Evolutionary conservation across 208 protist genomes (phyloP).

Genomic region (Acanthamoeba culbertsoni): DNA sequence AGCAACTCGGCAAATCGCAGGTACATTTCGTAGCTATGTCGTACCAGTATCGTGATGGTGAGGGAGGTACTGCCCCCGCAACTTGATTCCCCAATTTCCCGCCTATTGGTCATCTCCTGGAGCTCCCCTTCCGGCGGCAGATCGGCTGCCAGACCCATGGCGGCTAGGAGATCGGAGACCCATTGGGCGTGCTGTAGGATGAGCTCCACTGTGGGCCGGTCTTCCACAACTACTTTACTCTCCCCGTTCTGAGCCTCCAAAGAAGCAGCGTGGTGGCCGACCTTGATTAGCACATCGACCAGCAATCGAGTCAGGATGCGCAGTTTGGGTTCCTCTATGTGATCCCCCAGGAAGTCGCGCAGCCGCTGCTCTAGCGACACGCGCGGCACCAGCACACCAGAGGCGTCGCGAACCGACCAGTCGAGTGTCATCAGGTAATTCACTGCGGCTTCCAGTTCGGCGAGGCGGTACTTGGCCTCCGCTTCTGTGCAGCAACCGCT

Average conservation of each 20-base stretch:
- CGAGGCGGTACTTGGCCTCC: slow-evolving; percentile 49
- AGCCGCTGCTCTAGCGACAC: not conserved
- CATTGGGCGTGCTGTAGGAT: not conserved
- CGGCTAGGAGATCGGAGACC: not conserved
- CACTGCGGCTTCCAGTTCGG: slow-evolving; percentile 23
- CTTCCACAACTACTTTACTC: not conserved
- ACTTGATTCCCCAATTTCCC: too few species aligned
- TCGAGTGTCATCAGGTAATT: slow-evolving; percentile 32
- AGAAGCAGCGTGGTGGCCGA: not conserved
- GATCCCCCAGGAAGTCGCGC: not conserved
- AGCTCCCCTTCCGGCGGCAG: not conserved
- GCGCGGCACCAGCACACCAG: not conserved
- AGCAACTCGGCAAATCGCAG: slow-evolving; percentile 19
- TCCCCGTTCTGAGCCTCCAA: not conserved
- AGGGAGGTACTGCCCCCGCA: not conserved
- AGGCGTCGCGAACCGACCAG: not conserved
- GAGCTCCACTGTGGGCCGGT: slow-evolving; percentile 31
- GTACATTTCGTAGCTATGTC: not conserved
- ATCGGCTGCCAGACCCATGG: not conserved
- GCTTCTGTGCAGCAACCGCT: not conserved
- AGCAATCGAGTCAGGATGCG: not conserved
- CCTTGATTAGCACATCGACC: not conserved
- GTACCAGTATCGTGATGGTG: not conserved
- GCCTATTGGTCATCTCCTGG: not conserved
- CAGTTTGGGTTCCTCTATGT: not conserved